Evolutionary conservation across 2,329 filamentous ascomycete genomes (phyloP).

Genomic region (Hirsutella thompsonii): DNA sequence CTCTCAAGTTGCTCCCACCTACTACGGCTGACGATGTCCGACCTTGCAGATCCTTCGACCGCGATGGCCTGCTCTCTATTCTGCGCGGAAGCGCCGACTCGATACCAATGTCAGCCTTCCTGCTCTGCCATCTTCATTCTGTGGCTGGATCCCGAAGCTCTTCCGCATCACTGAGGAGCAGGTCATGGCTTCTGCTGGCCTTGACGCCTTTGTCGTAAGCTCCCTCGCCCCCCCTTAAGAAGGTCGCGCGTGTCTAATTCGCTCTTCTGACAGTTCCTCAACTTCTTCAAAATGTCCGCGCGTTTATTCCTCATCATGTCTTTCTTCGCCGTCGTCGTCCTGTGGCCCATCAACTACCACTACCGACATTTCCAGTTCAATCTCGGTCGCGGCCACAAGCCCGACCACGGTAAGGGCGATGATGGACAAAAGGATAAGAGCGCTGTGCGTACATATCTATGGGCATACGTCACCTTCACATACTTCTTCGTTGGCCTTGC

Average conservation of each 20-base stretch:
- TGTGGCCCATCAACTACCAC: constrained; percentile 73
- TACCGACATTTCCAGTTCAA: constrained; percentile 24
- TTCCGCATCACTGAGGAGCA: constrained; percentile 81
- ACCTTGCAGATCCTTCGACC: constrained; percentile 59
- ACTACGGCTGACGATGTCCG: constrained; percentile 3
- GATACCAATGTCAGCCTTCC: constrained; percentile 51
- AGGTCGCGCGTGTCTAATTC: constrained; percentile 8
- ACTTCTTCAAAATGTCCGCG: constrained; percentile 92
- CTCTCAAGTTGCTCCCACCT: background rate
- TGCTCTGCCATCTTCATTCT: constrained; percentile 66
- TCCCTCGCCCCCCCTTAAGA: background rate
- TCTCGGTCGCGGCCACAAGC: background rate
- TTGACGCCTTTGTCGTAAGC: constrained; percentile 84
- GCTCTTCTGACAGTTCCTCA: constrained; percentile 48
- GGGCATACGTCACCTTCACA: constrained; percentile 90
- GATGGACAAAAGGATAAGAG: constrained; percentile 22
- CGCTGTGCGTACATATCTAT: constrained; percentile 47
- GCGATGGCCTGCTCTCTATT: constrained; percentile 84
- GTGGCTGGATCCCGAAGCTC: constrained; percentile 85
- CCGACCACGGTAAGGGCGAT: constrained; percentile 9
- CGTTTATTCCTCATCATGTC: constrained; percentile 69
- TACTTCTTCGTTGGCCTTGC: constrained; percentile 81
- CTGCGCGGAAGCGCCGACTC: constrained; percentile 69
- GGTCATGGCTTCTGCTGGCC: constrained; percentile 75
- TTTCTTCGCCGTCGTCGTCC: constrained; percentile 67